Evolutionary conservation across 225 moss, liverwort and hornwort genomes (phyloP).

Genomic region (Asterella californica): DNA sequence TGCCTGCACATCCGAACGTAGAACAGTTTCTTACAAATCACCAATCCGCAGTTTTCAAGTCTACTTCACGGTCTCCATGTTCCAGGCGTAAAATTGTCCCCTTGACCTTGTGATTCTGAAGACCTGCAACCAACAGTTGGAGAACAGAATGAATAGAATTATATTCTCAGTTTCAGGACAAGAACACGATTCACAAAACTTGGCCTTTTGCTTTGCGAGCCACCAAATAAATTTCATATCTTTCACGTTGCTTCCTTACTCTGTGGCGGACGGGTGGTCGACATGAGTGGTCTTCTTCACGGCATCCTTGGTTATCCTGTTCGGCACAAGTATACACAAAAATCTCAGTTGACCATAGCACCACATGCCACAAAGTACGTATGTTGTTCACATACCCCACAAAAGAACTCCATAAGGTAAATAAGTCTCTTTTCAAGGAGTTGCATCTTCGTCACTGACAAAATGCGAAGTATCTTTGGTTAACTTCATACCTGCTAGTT

Average conservation of each 20-base stretch:
- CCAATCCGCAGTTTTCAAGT: background rate
- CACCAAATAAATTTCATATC: background rate
- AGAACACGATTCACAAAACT: background rate
- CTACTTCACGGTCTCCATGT: slow-evolving; percentile 28
- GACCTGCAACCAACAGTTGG: slow-evolving; percentile 9
- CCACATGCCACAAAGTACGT: background rate
- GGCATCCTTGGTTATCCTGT: background rate
- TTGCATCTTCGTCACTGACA: background rate
- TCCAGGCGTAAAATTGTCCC: slow-evolving; percentile 24
- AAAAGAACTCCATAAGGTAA: background rate
- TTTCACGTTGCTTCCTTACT: background rate
- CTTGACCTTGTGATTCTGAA: slow-evolving; percentile 20
- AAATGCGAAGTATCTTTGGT: background rate
- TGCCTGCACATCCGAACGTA: background rate
- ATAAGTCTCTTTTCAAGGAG: background rate
- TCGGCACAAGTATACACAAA: background rate
- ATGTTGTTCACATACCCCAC: background rate
- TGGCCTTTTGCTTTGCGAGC: background rate
- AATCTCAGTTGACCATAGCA: background rate
- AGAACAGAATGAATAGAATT: background rate
- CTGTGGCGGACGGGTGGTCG: background rate
- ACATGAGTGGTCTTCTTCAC: background rate
- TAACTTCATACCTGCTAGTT: slow-evolving; percentile 3
- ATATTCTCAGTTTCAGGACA: background rate
- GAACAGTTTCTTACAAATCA: background rate